These are phyloP conservation scores for Fusarium nematophilum DNA, from an alignment of 2,329 filamentous ascomycete genomes.

Conservation along the genomic window DNA sequence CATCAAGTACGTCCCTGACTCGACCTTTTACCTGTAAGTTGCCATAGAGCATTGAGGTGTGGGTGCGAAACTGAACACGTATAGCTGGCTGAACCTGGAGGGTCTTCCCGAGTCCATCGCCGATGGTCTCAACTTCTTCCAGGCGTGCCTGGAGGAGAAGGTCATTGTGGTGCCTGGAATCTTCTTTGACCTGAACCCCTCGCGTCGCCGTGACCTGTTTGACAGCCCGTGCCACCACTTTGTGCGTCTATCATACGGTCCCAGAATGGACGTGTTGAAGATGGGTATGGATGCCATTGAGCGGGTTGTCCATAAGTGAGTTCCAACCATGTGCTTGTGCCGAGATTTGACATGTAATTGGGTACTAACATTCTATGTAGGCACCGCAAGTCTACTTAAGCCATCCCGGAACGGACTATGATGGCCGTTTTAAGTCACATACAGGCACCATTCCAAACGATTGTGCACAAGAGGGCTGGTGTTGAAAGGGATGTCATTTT, in stretches of 20 bases:
- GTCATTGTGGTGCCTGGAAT: constrained; percentile 97
- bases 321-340: constrained; percentile 18
- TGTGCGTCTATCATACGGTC: constrained; percentile 86
- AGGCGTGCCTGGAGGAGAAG: constrained; percentile 91
- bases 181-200: constrained; percentile 97
- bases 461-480: constrained; percentile 4
- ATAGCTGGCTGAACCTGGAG: constrained; percentile 69
- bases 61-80: constrained; percentile 6
- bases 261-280: constrained; percentile 81
- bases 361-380: constrained; percentile 25
- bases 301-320: constrained; percentile 79
- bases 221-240: constrained; percentile 96
- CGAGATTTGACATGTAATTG: background rate
- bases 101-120: constrained; percentile 82
- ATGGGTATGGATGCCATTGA: constrained; percentile 87
- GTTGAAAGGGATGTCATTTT: constrained; percentile 3
- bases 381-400: constrained; percentile 37
- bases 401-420: no score
- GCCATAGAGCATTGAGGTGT: no score
- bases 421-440: background rate
- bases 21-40: constrained; percentile 89
- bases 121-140: constrained; percentile 97
- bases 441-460: no score
- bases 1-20: constrained; percentile 86
- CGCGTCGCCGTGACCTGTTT: constrained; percentile 88